A percentile compares a stretch with the other conserved stretches of the same genome.
Conservation (phyloP, 768 basidiomycete genomes). For the Boletus vermiculosoides region DNA sequence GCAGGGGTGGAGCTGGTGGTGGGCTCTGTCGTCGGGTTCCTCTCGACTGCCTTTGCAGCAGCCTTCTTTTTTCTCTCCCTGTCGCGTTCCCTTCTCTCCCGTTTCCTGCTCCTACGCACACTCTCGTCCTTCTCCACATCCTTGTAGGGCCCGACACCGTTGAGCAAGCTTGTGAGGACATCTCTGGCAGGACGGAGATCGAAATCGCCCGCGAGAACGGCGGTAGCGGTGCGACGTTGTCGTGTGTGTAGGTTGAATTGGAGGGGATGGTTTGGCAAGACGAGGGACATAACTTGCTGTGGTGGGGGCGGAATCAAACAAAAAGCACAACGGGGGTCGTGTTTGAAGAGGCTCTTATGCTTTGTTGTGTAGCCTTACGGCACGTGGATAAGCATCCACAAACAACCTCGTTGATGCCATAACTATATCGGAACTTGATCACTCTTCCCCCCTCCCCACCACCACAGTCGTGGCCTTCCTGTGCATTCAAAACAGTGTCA, state of each 20-base stretch:
- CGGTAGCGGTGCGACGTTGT: conserved; percentile 63
- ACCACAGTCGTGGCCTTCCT: background rate
- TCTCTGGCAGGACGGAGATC: conserved; percentile 67
- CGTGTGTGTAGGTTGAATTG: conserved; percentile 32
- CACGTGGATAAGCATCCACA: conserved; percentile 37
- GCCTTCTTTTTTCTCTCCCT: conserved; percentile 47
- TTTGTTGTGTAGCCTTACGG: conserved; percentile 37
- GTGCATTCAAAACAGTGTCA: background rate
- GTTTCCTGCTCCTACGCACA: conserved; percentile 51
- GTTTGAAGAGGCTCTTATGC: conserved; percentile 33
- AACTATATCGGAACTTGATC: conserved; percentile 29
- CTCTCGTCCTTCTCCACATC: conserved; percentile 62
- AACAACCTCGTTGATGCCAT: conserved; percentile 36
- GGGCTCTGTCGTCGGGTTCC: conserved; percentile 22
- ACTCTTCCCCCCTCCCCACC: background rate
- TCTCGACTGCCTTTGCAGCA: conserved; percentile 36
- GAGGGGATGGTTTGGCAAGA: conserved; percentile 13
- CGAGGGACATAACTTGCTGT: conserved; percentile 22
- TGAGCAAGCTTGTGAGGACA: conserved; percentile 75
- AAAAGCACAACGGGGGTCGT: conserved; percentile 33
- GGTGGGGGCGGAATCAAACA: conserved; percentile 14
- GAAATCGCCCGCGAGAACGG: conserved; percentile 73
- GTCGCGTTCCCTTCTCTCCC: conserved; percentile 47
- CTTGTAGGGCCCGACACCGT: conserved; percentile 68
- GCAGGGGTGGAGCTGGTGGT: conserved; percentile 16